Evolutionary conservation across 495 filamentous ascomycete species (phyloP).

Genomic region (Chaetomium cochliodes): DNA sequence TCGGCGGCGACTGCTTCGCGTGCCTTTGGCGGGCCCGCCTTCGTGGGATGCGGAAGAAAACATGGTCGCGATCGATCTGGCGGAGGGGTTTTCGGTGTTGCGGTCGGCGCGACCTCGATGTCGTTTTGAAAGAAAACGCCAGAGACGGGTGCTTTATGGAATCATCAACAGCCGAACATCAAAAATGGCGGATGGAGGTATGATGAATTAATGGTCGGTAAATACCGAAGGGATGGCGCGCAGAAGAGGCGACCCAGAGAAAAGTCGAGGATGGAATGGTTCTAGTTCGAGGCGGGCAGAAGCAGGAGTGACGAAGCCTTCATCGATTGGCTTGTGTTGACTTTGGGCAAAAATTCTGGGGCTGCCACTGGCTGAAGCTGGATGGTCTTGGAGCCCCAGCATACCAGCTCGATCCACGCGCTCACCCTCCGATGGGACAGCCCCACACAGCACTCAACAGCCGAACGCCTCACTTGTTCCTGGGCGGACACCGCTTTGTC

Average conservation of each 20-base stretch:
- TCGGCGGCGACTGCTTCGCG: slow-evolving; percentile 60
- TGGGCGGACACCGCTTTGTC: not conserved
- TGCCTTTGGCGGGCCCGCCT: slow-evolving; percentile 52
- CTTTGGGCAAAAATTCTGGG: slow-evolving; percentile 38
- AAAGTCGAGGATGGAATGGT: slow-evolving; percentile 19
- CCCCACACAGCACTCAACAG: slow-evolving; percentile 15
- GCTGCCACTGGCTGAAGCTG: slow-evolving; percentile 32
- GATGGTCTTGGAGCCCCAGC: slow-evolving; percentile 23
- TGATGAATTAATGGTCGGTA: not conserved
- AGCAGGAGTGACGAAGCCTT: slow-evolving; percentile 39
- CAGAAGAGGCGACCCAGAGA: slow-evolving; percentile 5
- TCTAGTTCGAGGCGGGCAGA: slow-evolving; percentile 21
- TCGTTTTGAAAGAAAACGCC: not conserved
- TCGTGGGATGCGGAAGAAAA: slow-evolving; percentile 57
- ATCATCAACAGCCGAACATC: slow-evolving; percentile 12
- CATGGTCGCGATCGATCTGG: slow-evolving; percentile 47
- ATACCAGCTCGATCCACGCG: slow-evolving; percentile 27
- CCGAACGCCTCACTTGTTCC: not conserved
- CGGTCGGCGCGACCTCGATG: slow-evolving; percentile 16
- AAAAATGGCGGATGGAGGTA: not conserved
- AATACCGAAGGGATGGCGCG: not conserved
- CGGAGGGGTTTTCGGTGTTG: slow-evolving; percentile 18
- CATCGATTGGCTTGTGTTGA: slow-evolving; percentile 43
- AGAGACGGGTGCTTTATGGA: slow-evolving; percentile 2
- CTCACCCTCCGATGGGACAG: slow-evolving; percentile 26